Evolutionary conservation across 805 yeast genomes (phyloP).

Genomic region (Kluyveromyces lactis): DNA sequence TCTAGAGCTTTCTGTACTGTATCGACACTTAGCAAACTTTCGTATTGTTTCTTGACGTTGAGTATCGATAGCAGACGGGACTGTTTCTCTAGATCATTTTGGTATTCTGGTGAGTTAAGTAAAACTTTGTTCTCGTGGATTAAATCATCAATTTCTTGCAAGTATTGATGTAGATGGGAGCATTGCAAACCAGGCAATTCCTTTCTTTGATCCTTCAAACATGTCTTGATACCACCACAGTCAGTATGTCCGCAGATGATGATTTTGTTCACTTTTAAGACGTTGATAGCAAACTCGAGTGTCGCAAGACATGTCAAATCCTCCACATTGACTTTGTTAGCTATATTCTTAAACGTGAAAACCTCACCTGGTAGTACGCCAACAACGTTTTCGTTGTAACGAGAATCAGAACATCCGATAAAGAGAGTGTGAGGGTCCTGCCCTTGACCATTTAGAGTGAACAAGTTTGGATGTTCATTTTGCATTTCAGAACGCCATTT

Average conservation of each 20-base stretch:
- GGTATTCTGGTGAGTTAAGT: slow-evolving; percentile 34
- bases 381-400: slow-evolving; percentile 73
- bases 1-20: slow-evolving; percentile 59
- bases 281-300: slow-evolving; percentile 81
- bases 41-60: slow-evolving; percentile 66
- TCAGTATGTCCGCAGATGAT: slow-evolving; percentile 91
- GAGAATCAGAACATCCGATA: slow-evolving; percentile 91
- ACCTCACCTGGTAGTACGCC: slow-evolving; percentile 85
- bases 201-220: slow-evolving; percentile 45
- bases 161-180: slow-evolving; percentile 27
- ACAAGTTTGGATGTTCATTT: slow-evolving; percentile 45
- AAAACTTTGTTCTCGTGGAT: slow-evolving; percentile 49
- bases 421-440: slow-evolving; percentile 90
- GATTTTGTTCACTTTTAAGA: slow-evolving; percentile 69
- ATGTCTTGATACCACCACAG: slow-evolving; percentile 89
- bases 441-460: slow-evolving; percentile 59
- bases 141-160: slow-evolving; percentile 63
- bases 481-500: slow-evolving; percentile 40
- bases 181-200: slow-evolving; percentile 46
- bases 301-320: slow-evolving; percentile 73
- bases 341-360: slow-evolving; percentile 82
- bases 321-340: slow-evolving; percentile 58
- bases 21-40: slow-evolving; percentile 45
- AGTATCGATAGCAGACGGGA: slow-evolving; percentile 63
- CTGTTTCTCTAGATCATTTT: slow-evolving; percentile 40